Conservation (phyloP, 306 rosid genomes). For the Casuarina glauca region DNA sequence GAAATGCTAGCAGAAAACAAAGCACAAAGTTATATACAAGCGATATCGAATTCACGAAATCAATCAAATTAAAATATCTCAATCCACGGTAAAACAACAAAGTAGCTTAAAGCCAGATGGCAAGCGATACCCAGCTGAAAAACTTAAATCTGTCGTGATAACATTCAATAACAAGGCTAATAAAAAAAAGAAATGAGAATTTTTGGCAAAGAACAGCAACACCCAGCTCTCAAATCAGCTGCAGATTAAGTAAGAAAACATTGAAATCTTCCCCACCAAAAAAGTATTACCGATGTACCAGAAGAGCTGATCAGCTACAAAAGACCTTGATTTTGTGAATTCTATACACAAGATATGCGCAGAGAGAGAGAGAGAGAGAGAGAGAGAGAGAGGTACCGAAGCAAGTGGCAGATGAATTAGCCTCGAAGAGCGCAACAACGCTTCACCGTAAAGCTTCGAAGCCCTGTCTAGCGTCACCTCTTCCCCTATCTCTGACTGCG, state of each 20-base stretch:
- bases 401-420: conserved; percentile 28
- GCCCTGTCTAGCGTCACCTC: conserved; percentile 18
- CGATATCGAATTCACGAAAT: conserved; percentile 11
- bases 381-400: conserved; percentile 45
- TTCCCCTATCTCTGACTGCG: not conserved
- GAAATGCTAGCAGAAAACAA: too few species aligned
- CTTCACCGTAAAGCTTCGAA: not conserved
- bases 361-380: conserved; percentile 19
- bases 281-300: conserved; percentile 28
- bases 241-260: not conserved
- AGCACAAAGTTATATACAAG: not conserved
- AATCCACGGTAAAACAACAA: not conserved
- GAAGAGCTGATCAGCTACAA: conserved; percentile 27
- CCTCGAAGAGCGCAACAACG: conserved; percentile 35
- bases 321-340: conserved; percentile 30
- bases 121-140: not conserved
- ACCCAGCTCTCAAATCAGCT: not conserved
- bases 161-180: not conserved
- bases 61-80: conserved; percentile 2
- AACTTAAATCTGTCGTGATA: not conserved
- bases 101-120: not conserved
- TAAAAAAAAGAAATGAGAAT: not conserved
- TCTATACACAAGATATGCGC: not conserved
- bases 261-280: not conserved
- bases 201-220: not conserved